Base-by-base conservation (phyloP, 345 rosid genomes). In the Brassica incana region DNA sequence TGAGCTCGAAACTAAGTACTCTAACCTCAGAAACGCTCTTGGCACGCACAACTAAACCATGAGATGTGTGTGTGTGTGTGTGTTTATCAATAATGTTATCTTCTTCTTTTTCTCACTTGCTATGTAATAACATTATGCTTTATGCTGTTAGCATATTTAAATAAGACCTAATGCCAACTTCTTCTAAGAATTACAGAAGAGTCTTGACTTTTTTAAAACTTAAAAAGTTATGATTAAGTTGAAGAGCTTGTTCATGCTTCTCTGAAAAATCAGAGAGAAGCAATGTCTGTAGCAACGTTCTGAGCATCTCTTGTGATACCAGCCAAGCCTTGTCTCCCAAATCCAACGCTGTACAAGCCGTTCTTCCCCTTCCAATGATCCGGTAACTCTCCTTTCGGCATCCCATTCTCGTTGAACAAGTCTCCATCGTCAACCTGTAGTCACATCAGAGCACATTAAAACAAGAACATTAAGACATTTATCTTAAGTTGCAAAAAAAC, bases 331-430 rank as follows among this genome's bases (percentile, higher is more conserved):
- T 45, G 74, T 76, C 82, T 83, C 9, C 80, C 68, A 59, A 84
- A 84, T 1, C 88, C 88, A n/a, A 14, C 80, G 32, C 85, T 30
- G n/a, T 85, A 87, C 25, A 87, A 45, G 5, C 88, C 87, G 25
- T 85, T 72, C 11, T 67, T 60, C 36, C 85, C 88, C 20, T 84
- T 84, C 85, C 85, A 83, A 0, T 79, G 85, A 62, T 80, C 62
- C n/a, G 69, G 73, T 25, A 61, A 72, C 56, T 77, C 67, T 2
- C 30, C 60, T 38, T 76, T 83, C 3, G 76, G 83, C 76, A 83
- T 67, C 45, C 85, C 85, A 50, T 72, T 67, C 27, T 76, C 73
- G 20, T 16, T 62, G 23, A 82, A 74, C n/a, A 83, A 6, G 14
- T 62, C 73, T 36, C 80, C 83, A 76, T 76, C 78, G 5, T 65